phyloP scores from a whole-genome alignment of 331 rosid species.

The Cydonia oblonga region DNA sequence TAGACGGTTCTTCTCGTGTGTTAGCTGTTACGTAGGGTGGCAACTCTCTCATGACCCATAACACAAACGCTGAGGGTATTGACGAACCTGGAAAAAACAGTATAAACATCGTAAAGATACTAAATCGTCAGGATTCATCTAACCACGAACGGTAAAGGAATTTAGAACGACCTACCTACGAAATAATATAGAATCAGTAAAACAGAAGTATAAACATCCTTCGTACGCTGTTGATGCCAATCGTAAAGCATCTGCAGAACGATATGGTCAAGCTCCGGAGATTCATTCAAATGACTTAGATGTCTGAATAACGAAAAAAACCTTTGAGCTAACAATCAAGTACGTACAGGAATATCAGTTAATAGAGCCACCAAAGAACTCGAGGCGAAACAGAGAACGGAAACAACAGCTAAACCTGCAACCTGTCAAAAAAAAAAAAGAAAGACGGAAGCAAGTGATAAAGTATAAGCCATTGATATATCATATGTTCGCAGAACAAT shows the following conservation, averaged over 20 bases:
- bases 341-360: slow-evolving; percentile 70
- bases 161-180: slow-evolving; percentile 46
- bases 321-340: slow-evolving; percentile 7
- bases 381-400: slow-evolving; percentile 68
- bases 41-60: slow-evolving; percentile 85
- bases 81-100: slow-evolving; percentile 60
- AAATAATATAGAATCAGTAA: slow-evolving; percentile 62
- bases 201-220: slow-evolving; percentile 39
- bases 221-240: slow-evolving; percentile 31
- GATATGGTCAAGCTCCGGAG: slow-evolving; percentile 17
- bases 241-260: slow-evolving; percentile 57
- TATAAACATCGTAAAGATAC: background rate
- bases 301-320: background rate
- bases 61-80: slow-evolving; percentile 60
- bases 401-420: slow-evolving; percentile 74
- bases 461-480: background rate
- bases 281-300: slow-evolving; percentile 3
- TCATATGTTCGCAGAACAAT: background rate
- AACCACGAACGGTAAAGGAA: slow-evolving; percentile 2
- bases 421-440: slow-evolving; percentile 45
- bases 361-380: slow-evolving; percentile 67
- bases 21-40: slow-evolving; percentile 40
- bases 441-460: background rate
- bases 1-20: slow-evolving; percentile 42
- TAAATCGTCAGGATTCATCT: background rate